Base-by-base conservation (phyloP, 305 asterid species). In the Lippia alba region DNA sequence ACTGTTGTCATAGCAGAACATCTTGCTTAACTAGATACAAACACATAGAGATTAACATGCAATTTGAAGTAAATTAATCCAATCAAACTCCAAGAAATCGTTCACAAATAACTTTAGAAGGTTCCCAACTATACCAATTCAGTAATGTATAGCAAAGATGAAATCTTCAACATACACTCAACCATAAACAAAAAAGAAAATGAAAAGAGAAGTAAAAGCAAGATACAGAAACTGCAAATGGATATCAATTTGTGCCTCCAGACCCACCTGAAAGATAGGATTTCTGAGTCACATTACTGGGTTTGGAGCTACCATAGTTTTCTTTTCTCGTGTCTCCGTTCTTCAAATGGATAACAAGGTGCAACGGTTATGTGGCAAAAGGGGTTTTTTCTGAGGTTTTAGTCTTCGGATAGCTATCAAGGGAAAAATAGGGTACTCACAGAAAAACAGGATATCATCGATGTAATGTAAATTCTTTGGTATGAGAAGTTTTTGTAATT, bases 261-360 rank as follows among this genome's bases (percentile, higher is more conserved):
- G 19, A 40, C 12, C 79, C 80, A 30, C 76, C 56, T 3, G 70
- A 69, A 30, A 64, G 59, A n/a, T 45, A 70, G 45, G 73, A 78
- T 63, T 69, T 81, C 18, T 63, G 53, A 40, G 74, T 54, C 50
- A 75, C n/a, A 48, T 67, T 45, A 79, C 73, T 33, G 84, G 68
- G 44, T 14, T 76, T 40, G 75, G 64, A 57, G 83, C 82, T 88
- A 79, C 74, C 75, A 73, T 33, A 55, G 9, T 61, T 39, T n/a
- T 17, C 62, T 59, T 41, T 56, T 61, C 17, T 3, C 30, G 64
- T 61, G 33, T 3, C n/a, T n/a, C n/a, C n/a, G 51, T 49, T 9
- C 8, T 55, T 57, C n/a, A 6, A 45, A 36, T 24, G 74, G 74
- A 71, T 65, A 71, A 71, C n/a, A 58, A 19, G 41, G 66, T 61